Conservation (phyloP, 202 grass and related monocot species). For the Saccharum hybrid region DNA sequence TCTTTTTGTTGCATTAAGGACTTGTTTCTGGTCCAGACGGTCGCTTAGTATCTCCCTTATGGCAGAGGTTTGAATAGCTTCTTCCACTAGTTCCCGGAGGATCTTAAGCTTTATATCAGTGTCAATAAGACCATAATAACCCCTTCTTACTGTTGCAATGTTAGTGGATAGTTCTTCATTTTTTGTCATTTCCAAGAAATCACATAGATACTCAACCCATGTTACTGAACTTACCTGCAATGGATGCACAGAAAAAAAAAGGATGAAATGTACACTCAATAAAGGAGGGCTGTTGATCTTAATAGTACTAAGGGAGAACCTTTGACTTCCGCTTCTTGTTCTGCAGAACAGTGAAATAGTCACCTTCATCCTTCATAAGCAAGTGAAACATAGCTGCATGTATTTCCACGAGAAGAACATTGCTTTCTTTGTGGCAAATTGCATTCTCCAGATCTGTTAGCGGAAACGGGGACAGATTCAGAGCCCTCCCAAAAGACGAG, state of each 20-base stretch:
- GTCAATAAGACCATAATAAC: slow-evolving; percentile 78
- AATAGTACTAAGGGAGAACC: slow-evolving; percentile 42
- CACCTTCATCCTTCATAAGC: slow-evolving; percentile 71
- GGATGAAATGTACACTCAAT: slow-evolving; percentile 17
- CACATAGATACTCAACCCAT: slow-evolving; percentile 78
- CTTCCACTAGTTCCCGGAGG: slow-evolving; percentile 70
- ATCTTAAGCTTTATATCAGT: slow-evolving; percentile 67
- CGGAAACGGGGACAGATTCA: slow-evolving; percentile 67
- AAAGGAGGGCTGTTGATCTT: neutral
- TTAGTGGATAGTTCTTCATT: slow-evolving; percentile 46
- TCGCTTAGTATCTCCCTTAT: slow-evolving; percentile 74
- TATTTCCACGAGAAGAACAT: slow-evolving; percentile 70
- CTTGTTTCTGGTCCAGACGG: slow-evolving; percentile 61
- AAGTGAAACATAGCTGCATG: slow-evolving; percentile 68
- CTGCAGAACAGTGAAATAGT: slow-evolving; percentile 61
- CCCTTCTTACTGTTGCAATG: slow-evolving; percentile 63
- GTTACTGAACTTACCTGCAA: slow-evolving; percentile 57
- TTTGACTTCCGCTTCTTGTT: slow-evolving; percentile 64
- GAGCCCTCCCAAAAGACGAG: slow-evolving; percentile 67
- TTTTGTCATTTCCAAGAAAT: slow-evolving; percentile 81
- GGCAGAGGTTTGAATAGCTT: slow-evolving; percentile 63
- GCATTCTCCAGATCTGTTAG: slow-evolving; percentile 86
- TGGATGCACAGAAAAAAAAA: neutral
- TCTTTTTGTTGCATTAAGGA: slow-evolving; percentile 61
- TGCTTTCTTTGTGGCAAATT: slow-evolving; percentile 85